These are phyloP conservation scores for Helianthus tuberosus DNA, from an alignment of 129 eudicot genomes.

Conservation along the genomic window DNA sequence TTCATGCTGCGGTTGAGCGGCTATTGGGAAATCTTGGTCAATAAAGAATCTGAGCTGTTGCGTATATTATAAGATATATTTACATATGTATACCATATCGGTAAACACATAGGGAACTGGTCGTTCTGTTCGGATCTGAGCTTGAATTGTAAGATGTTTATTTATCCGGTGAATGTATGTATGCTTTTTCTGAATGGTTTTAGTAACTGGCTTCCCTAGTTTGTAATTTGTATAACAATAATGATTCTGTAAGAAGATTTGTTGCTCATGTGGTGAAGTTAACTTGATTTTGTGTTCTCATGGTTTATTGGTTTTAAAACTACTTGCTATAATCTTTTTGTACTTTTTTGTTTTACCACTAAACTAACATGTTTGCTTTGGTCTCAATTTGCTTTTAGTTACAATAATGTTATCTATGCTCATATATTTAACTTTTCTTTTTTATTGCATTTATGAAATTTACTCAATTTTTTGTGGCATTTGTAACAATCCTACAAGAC, in stretches of 20 bases:
- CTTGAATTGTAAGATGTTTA: not conserved
- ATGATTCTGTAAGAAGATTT: slow-evolving; percentile 32
- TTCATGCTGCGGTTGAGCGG: slow-evolving; percentile 73
- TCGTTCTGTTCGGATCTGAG: not conserved
- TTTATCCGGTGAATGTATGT: not conserved
- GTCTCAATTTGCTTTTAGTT: too few relatives aligned
- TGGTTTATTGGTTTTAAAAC: not conserved
- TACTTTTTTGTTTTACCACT: too few relatives aligned
- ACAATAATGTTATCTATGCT: too few relatives aligned
- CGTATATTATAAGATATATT: not conserved
- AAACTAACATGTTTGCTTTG: too few relatives aligned
- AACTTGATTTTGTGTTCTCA: not conserved
- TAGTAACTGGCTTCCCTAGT: not conserved
- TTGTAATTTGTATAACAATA: not conserved
- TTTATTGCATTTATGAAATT: too few relatives aligned
- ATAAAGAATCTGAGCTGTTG: slow-evolving; percentile 26
- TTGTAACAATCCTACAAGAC: too few relatives aligned
- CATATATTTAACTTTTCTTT: too few relatives aligned
- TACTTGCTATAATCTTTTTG: too few relatives aligned
- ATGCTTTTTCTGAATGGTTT: not conserved
- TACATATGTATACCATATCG: not conserved
- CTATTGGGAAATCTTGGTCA: slow-evolving; percentile 63
- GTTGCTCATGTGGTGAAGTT: slow-evolving; percentile 3
- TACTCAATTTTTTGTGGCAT: too few relatives aligned
- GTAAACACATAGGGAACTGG: slow-evolving; percentile 6